Base-by-base conservation (phyloP, 2,329 filamentous ascomycete genomes). In the Fusarium marasasianum region DNA sequence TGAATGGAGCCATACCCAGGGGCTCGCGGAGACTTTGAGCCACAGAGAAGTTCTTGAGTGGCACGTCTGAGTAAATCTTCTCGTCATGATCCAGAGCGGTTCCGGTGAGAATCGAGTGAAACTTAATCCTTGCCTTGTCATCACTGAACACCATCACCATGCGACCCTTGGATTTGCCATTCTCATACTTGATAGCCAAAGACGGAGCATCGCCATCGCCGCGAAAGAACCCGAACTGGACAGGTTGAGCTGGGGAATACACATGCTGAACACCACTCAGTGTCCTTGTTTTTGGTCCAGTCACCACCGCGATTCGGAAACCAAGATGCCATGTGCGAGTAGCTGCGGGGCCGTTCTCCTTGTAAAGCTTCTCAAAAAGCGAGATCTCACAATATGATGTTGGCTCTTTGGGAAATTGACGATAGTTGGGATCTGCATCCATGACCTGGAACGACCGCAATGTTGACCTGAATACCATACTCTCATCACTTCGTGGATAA, bases 371-470 rank as follows among this genome's bases (percentile, higher is more conserved):
- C 80, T 97, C 94, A 78, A 96, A 97, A 8, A 98, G 80, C 13
- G 91, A 89, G 35, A 96, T 83, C 45, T 92, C 91, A 80, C 94
- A 97, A 47, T 90, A 87, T 43, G 89, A 86, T 10, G 95, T 87
- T 11, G 92, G 87, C 31, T 97, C 94, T 53, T 91, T 88, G 10
- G 94, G 94, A 80, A 98, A 98, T 4, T 89, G 87, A 66, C 91
- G 88, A 20, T 92, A 87, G 66, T 93, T 87, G n/a, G 90, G 85
- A 75, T 90, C 89, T 4, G 91, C 87, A 78, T 97, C 94, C 78
- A 94, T 92, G 80, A 96, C 96, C 77, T 96, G 93, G 73, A 97
- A 94, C 33, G 91, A 89, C 50, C 90, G 90, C 14, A 98, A 84
- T 4, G 89, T 91, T 13, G 90, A 88, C 76, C 92, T 90, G 79